A percentile compares a stretch with the other conserved stretches of the same genome.
phyloP scores from a whole-genome alignment of 2,329 filamentous ascomycete species.

The Colletotrichum theobromicola region DNA sequence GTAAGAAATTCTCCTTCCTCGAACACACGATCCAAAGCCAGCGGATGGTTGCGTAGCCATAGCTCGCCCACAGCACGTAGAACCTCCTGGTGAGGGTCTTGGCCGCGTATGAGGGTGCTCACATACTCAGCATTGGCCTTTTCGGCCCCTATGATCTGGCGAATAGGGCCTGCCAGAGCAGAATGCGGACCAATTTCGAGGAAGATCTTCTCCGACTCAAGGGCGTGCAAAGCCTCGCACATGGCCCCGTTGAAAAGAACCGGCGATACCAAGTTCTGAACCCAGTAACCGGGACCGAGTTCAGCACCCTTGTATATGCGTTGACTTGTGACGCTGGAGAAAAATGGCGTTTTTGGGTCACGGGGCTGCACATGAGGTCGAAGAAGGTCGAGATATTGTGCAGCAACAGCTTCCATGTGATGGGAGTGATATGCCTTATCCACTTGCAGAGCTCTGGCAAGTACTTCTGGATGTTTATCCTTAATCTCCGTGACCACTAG shows the following conservation, averaged over 20 bases:
- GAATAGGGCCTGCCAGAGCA: not conserved
- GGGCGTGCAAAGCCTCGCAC: not conserved
- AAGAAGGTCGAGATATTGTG: constrained; percentile 37
- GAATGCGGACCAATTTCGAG: constrained; percentile 6
- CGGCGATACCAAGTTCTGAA: not conserved
- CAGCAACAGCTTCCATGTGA: constrained; percentile 11
- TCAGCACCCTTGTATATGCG: constrained; percentile 20
- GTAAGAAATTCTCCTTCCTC: not conserved
- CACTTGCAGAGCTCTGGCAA: constrained; percentile 37
- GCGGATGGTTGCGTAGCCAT: not conserved
- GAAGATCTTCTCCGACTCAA: not conserved
- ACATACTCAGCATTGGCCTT: not conserved
- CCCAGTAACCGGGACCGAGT: not conserved
- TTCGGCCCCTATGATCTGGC: constrained; percentile 32
- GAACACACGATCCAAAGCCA: not conserved
- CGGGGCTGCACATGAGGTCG: constrained; percentile 29
- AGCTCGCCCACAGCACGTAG: constrained; percentile 17
- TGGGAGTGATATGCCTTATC: constrained; percentile 48
- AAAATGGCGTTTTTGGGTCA: not conserved
- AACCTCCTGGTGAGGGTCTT: not conserved
- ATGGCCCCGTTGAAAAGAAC: not conserved
- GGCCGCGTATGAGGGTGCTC: constrained; percentile 6
- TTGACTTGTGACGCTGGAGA: constrained; percentile 31
- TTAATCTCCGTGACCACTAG: constrained; percentile 31
- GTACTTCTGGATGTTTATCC: constrained; percentile 27